A percentile compares a stretch with the other conserved stretches of the same genome.
Conservation (phyloP, 2,329 filamentous ascomycete species). For the Penicillium palitans region DNA sequence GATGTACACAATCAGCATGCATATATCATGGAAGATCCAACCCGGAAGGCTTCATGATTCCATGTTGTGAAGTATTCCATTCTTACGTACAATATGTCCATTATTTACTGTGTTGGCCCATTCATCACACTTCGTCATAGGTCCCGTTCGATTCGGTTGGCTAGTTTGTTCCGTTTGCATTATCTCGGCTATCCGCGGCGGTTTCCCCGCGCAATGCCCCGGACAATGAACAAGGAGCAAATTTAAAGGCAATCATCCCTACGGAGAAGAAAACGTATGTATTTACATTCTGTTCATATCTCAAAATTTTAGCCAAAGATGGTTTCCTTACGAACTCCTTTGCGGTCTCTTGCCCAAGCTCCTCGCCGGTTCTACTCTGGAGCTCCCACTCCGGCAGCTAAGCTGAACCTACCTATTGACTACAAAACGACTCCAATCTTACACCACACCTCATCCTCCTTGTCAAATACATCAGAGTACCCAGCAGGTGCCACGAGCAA, state of each 20-base stretch:
- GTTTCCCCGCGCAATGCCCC: constrained; percentile 27
- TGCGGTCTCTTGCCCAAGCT: constrained; percentile 19
- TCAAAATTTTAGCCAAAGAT: constrained; percentile 9
- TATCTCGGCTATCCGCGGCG: constrained; percentile 31
- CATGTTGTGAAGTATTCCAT: too few species aligned
- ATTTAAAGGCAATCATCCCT: constrained; percentile 15
- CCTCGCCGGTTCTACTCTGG: constrained; percentile 47
- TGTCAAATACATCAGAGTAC: constrained; percentile 72
- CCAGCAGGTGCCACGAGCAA: constrained; percentile 71
- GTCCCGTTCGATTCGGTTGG: constrained; percentile 7
- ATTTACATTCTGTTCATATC: not conserved
- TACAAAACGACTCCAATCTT: constrained; percentile 80
- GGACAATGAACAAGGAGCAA: constrained; percentile 14
- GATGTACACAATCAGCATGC: too few species aligned
- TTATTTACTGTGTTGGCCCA: not conserved
- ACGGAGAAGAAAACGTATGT: not conserved
- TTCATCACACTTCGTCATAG: constrained; percentile 11
- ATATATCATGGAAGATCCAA: not conserved
- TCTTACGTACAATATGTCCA: too few species aligned
- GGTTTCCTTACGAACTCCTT: constrained; percentile 17
- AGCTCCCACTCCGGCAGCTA: constrained; percentile 50
- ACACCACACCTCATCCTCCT: constrained; percentile 72
- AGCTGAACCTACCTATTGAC: constrained; percentile 83
- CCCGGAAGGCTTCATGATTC: too few species aligned
- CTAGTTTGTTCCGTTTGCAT: constrained; percentile 20